Base-by-base conservation (phyloP, 2,329 filamentous ascomycete genomes). In the Pseudocercospora musae region DNA sequence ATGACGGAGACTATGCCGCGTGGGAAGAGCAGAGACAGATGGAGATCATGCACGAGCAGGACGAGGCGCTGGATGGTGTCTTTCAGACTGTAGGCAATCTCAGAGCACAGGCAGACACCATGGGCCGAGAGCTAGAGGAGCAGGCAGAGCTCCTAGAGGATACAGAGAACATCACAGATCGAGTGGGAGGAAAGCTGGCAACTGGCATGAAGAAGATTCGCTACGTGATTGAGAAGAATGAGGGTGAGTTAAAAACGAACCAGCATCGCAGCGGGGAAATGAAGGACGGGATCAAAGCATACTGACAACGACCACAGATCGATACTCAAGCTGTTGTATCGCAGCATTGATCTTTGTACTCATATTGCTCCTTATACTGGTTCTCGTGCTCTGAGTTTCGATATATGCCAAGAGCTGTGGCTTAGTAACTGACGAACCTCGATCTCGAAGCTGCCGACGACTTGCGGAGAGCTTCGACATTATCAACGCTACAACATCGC, bases 51-150 rank as follows among this genome's bases (percentile, higher is more conserved):
- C 86, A 89, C 68, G 92, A 97, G 77, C 95, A 99, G 81, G 95
- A 99, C 75, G 84, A 93, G 78, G 90, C 95, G 71, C 83, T 99
- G 1, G 94, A 98, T 74, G 91, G 90, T 15, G 94, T 99, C 52
- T 96, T 96, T 74, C 86, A 88, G 68, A 98, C 94, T 0, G 95
- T 99, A 23, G 94, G 93, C 2, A 97, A 92, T 74, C 78, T 99
- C 73, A 83, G 94, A 60, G 84, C 89, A 73, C 95, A 98, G 82
- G 96, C 95, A 1, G 89, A 96, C 77, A 91, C 92, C 70, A 99
- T 99, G 94, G 94, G 95, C 1, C 83, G 94, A 61, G 95, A 99
- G 80, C 82, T 99, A 50, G 96, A 97, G 78, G 95, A 99, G 79
- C 95, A 99, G 82, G 85, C 84, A 21, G 91, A 92, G 76, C 89